A percentile compares a stretch with the other conserved stretches of the same genome.
These are phyloP conservation scores for Collybia mongolica DNA, from an alignment of 768 basidiomycete species.

Conservation along the genomic window DNA sequence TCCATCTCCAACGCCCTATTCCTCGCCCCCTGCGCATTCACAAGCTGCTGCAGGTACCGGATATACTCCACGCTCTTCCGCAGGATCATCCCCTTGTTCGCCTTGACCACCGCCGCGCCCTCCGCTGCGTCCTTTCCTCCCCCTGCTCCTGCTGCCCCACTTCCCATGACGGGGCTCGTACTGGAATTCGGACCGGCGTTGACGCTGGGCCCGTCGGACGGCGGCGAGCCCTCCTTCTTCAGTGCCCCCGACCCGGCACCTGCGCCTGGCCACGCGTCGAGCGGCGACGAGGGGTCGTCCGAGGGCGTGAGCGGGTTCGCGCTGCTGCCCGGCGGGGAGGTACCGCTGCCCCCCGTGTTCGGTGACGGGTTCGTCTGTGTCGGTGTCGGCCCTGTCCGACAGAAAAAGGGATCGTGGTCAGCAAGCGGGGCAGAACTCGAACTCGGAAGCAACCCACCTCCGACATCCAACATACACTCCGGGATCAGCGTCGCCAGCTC, in stretches of 20 bases:
- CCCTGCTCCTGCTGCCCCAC: slow-evolving; percentile 7
- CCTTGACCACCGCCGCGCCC: slow-evolving; percentile 58
- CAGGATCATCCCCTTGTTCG: slow-evolving; percentile 94
- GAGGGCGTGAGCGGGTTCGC: slow-evolving; percentile 1
- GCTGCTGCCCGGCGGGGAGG: not conserved
- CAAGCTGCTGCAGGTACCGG: slow-evolving; percentile 84
- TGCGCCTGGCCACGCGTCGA: slow-evolving; percentile 8
- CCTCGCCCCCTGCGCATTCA: slow-evolving; percentile 72
- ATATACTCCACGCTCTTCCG: slow-evolving; percentile 81
- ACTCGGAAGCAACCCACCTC: no score
- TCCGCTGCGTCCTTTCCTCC: slow-evolving; percentile 12
- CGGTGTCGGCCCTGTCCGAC: no score
- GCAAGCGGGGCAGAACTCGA: no score
- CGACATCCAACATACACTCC: slow-evolving; percentile 72
- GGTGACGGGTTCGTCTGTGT: not conserved
- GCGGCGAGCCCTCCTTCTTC: slow-evolving; percentile 3
- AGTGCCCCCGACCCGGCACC: no score
- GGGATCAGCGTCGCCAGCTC: slow-evolving; percentile 89
- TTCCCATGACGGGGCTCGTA: slow-evolving; percentile 7
- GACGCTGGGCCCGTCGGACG: slow-evolving; percentile 3
- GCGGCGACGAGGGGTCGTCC: slow-evolving; percentile 13
- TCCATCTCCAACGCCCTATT: slow-evolving; percentile 80
- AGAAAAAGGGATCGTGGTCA: no score
- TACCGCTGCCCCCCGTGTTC: not conserved
- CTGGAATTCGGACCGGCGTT: slow-evolving; percentile 4